phyloP scores from a whole-genome alignment of 306 rosid species.

The Senna tora region DNA sequence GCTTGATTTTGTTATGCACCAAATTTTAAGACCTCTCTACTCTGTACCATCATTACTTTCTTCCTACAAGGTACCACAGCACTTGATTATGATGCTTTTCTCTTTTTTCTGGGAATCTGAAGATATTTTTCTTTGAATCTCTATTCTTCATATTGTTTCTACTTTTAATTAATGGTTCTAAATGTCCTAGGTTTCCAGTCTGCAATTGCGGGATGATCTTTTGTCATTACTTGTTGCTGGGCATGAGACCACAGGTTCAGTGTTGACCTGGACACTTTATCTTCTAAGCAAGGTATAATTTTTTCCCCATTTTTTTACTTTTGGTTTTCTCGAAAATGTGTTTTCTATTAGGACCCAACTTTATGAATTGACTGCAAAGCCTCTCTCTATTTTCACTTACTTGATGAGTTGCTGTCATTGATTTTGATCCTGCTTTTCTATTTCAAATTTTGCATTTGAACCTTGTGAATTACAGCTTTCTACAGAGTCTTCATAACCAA shows the following conservation, averaged over 20 bases:
- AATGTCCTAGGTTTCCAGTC: conserved; percentile 75
- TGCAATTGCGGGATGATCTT: conserved; percentile 89
- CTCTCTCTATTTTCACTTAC: conserved; percentile 17
- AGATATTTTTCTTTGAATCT: conserved; percentile 4
- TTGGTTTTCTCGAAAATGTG: neutral
- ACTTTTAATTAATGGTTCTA: conserved; percentile 34
- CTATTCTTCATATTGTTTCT: conserved; percentile 17
- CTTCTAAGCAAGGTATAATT: conserved; percentile 92
- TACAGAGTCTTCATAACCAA: conserved; percentile 6
- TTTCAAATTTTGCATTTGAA: conserved; percentile 13
- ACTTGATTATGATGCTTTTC: conserved; percentile 1
- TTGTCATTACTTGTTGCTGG: conserved; percentile 95
- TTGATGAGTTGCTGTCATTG: conserved; percentile 25
- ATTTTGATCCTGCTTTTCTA: conserved; percentile 24
- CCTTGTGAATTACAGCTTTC: conserved; percentile 6
- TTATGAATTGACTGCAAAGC: conserved; percentile 24
- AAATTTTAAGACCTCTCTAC: neutral
- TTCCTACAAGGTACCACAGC: conserved; percentile 12
- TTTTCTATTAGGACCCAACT: neutral
- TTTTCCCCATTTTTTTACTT: neutral
- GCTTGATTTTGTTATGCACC: conserved; percentile 7
- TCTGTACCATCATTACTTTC: neutral
- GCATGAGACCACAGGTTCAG: conserved; percentile 94
- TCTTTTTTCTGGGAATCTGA: neutral
- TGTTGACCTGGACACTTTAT: conserved; percentile 93